Evolutionary conservation across 1,284 basidiomycete species (phyloP), one percentile per base, ranked within the genome.

Genomic region (Boletus chippewaensis): DNA sequence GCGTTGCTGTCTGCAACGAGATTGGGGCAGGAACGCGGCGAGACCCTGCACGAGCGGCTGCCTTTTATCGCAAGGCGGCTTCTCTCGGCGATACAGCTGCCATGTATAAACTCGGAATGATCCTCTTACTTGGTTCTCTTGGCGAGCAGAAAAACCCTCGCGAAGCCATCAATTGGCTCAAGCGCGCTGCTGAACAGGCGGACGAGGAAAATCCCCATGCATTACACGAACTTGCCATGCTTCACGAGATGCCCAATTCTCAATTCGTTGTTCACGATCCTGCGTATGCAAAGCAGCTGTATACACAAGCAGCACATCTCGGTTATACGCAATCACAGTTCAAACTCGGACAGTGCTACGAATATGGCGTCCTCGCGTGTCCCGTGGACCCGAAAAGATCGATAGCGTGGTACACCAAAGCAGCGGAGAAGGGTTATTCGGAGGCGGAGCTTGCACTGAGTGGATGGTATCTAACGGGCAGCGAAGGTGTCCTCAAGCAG

Each of bases 91-190:
- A 99, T 68, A 98, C 95, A 0, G 86, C 95, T 38, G 96, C 95
- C 2, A 99, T 99, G 96, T 99, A 97, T 76, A 99, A 99, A 71
- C 81, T 99, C 13, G 95, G 94, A 13, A 94, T 97, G 86, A 91
- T 98, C 54, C 76, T 97, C 40, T 77, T 99, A 15, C 82, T 91
- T 42, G 95, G 95, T 4, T 70, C 85, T 24, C 76, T 98, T 22
- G 89, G 85, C 15, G 92, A 96, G 66, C 83, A 79, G 46, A 83
- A 81, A 54, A 98, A 95, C 62, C 82, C 86, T 1, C 82, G 93
- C 43, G 95, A 99, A 67, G 94, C 94, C 6, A 83, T 96, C 54
- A 87, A 86, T 44, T 99, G 96, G 96, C 76, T 99, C 40, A 88
- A 89, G 57, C 81, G 95, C 18, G 95, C 96, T 1, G 95, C 94